phyloP scores from a whole-genome alignment of 352 stramenopile species.

The Phytophthora chlamydospora region DNA sequence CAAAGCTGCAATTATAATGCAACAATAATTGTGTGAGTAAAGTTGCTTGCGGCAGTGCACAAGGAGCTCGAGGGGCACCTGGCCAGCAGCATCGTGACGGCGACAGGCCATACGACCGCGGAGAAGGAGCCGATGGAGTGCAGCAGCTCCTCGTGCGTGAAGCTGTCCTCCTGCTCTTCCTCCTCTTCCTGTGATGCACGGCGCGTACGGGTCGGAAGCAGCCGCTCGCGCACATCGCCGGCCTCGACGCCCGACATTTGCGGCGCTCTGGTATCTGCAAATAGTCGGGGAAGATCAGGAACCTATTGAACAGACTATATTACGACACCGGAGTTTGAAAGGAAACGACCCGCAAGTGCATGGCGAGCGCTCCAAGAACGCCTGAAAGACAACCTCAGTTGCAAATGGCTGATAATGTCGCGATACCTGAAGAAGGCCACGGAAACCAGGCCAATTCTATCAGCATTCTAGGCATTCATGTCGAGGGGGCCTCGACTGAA shows the following conservation, averaged over 20 bases:
- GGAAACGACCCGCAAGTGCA: slow-evolving; percentile 22
- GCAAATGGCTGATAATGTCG: neutral
- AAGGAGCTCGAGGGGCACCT: slow-evolving; percentile 44
- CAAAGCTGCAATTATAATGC: slow-evolving; percentile 48
- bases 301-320: slow-evolving; percentile 23
- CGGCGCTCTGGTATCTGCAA: slow-evolving; percentile 5
- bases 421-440: neutral
- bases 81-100: slow-evolving; percentile 80
- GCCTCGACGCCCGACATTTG: slow-evolving; percentile 30
- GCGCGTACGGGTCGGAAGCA: slow-evolving; percentile 36
- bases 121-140: slow-evolving; percentile 89
- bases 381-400: slow-evolving; percentile 2
- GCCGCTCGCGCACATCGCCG: slow-evolving; percentile 50
- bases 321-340: slow-evolving; percentile 13
- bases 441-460: slow-evolving; percentile 6
- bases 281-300: slow-evolving; percentile 20
- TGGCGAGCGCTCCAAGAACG: no score
- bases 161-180: slow-evolving; percentile 46
- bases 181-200: slow-evolving; percentile 21
- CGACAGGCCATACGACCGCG: slow-evolving; percentile 80
- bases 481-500: slow-evolving; percentile 16
- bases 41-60: neutral
- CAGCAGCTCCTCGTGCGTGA: slow-evolving; percentile 83
- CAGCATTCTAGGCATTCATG: slow-evolving; percentile 17
- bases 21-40: slow-evolving; percentile 5